phyloP scores from a whole-genome alignment of 2,329 filamentous ascomycete genomes.

The Botrytis fragariae region DNA sequence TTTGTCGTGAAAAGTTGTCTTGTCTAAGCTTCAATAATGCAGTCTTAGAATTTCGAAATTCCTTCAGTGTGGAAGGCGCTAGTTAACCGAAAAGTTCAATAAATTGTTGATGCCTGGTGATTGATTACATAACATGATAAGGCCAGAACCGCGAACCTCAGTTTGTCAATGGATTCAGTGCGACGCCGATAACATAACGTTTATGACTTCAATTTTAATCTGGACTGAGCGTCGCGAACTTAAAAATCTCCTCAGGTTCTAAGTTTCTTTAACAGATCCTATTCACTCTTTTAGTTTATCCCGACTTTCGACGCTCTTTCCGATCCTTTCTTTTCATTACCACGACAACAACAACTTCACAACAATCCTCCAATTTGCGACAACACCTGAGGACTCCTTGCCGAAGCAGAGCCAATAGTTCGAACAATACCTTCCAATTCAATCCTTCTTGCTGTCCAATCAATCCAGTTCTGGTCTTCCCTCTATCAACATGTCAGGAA shows the following conservation, averaged over 20 bases:
- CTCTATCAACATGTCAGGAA: slow-evolving; percentile 30
- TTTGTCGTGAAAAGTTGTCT: slow-evolving; percentile 30
- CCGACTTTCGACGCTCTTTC: slow-evolving; percentile 5
- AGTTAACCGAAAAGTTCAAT: slow-evolving; percentile 19
- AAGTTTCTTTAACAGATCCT: slow-evolving; percentile 1
- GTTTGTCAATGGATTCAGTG: not conserved
- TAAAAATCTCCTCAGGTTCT: not conserved
- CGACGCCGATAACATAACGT: slow-evolving; percentile 15
- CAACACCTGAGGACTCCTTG: slow-evolving; percentile 14
- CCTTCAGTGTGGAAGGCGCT: slow-evolving; percentile 19
- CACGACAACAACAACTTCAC: not conserved
- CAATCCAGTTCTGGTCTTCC: not conserved
- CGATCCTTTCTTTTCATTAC: slow-evolving; percentile 1
- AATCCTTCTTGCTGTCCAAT: not conserved
- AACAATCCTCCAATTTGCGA: slow-evolving; percentile 2
- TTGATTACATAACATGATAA: not conserved
- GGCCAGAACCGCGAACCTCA: not conserved
- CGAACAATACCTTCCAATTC: not conserved
- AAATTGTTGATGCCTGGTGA: not conserved
- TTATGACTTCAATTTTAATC: not conserved
- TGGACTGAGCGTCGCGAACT: not conserved
- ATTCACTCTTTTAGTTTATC: slow-evolving; percentile 13
- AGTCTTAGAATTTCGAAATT: slow-evolving; percentile 26
- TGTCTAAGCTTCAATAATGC: slow-evolving; percentile 21
- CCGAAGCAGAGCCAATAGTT: slow-evolving; percentile 1